Evolutionary conservation across 139 green algal genomes (phyloP).

Genomic region (Chlamydomonas sp.): DNA sequence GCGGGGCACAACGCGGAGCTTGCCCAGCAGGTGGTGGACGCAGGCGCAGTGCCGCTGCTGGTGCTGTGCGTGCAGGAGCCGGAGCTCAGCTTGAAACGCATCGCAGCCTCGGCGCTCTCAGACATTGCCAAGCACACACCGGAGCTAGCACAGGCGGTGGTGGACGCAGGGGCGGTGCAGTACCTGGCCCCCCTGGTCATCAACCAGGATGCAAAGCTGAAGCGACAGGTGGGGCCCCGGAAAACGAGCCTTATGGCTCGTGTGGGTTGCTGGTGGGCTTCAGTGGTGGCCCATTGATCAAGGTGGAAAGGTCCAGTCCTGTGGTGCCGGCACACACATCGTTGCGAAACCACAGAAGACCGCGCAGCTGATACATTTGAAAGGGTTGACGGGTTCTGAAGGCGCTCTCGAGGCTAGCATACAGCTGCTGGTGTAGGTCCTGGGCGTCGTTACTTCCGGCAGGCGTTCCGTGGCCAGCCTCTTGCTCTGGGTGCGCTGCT

Average conservation of each 20-base stretch:
- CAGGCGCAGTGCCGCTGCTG: constrained; percentile 81
- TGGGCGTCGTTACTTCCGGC: no score
- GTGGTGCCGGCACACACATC: no score
- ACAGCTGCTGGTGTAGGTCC: no score
- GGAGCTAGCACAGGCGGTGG: constrained; percentile 86
- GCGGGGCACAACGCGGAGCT: constrained; percentile 86
- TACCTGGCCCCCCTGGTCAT: constrained; percentile 85
- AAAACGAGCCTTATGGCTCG: no score
- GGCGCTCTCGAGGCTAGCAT: no score
- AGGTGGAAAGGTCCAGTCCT: background rate
- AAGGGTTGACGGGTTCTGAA: no score
- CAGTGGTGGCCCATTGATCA: background rate
- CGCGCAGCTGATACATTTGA: no score
- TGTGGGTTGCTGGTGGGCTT: background rate
- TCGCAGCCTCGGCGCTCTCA: constrained; percentile 78
- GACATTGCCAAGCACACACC: constrained; percentile 92
- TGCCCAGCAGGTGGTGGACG: constrained; percentile 81
- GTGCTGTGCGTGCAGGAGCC: constrained; percentile 92
- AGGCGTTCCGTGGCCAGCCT: no score
- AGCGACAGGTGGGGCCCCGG: constrained; percentile 72
- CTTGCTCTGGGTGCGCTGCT: no score
- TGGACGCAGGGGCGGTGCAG: constrained; percentile 85
- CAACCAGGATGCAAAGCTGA: constrained; percentile 89
- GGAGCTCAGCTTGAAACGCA: constrained; percentile 87
- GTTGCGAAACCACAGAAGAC: no score